Base-by-base conservation (phyloP, 169 alveolate genomes). In the Toxoplasma gondii region DNA sequence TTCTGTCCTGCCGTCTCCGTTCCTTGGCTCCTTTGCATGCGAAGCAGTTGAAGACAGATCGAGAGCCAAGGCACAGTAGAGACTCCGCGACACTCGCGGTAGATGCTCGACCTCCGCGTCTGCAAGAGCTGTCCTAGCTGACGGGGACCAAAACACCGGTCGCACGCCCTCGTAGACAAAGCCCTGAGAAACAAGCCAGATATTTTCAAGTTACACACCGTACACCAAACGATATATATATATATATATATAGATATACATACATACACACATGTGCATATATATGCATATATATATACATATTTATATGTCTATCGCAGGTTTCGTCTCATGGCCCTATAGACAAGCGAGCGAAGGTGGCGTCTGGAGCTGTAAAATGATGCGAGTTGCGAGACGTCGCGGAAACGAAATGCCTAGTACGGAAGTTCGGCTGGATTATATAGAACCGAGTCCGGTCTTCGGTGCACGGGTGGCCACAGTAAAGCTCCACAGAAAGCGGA, bases 121-220 rank as follows among this genome's bases (percentile, higher is more conserved):
- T 17, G 96, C 96, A 12, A 94, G 91, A 10, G 96, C 96, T 12
- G 96, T 90, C 31, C 93, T 93, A 4, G 96, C 81, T 38, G 96
- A 90, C 10, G 96, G 96, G 36, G 96, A 94, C 96, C 96, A 94
- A 91, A 82, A 78, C 27, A 94, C 96, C 7, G 96, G 96, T 78
- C 92, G 70, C 91, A 81, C 83, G 90, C 54, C 87, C 34, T n/a
- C 45, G 88, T 58, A 88, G 41, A 88, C 64, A 17, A 34, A 45
- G 22, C 92, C 84, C 92, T 88, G 44, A n/a, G 58, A 49, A 49
- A 49, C 58, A 82, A 27, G 22, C 22, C 39, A 29, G 19, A 24
- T 10, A 29, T 10, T 5, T 10, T 29, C 7, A n/a, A 4, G 58
- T 4, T 49, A 49, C 22, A 49, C 58, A 49, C 58, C 58, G 12